Evolutionary conservation across 805 yeast species (phyloP), one percentile per base, ranked within the genome.

Genomic region (Komagataella ulmi): DNA sequence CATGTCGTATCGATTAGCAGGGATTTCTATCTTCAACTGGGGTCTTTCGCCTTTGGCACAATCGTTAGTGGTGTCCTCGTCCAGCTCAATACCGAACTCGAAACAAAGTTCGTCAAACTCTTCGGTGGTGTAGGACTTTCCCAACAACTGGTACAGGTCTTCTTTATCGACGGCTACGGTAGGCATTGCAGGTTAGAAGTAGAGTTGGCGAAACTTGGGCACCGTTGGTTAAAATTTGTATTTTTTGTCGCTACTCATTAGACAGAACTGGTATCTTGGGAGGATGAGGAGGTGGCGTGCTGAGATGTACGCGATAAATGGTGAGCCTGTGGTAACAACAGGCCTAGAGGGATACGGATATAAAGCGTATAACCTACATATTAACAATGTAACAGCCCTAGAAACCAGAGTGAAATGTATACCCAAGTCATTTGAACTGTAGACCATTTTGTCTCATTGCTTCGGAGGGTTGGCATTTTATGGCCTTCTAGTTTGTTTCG

Each of bases 1-100:
- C 90, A 93, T 81, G 67, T 93, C 99, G 65, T 93, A 95, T 75
- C 99, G 85, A 72, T 93, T 93, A 56, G 99, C 99, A 53, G 97
- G 97, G 57, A 95, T 83, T 68, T 93, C 99, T 62, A 93, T 88
- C 72, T 93, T 93, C 61, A 88, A 77, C 69, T 91, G 95, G n/a
- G 99, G 97, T 67, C 96, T 83, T 69, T 88, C 96, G 57, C 80
- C 86, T n/a, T 75, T 73, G 54, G 65, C 69, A 57, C 85, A 83
- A 49, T 78, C 82, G 44, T 85, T 88, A 46, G 95, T 86, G 64
- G 96, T 88, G 67, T 95, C 98, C 71, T 95, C 99, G 67, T 93
- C 99, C 55, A 93, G 78, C 73, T 93, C 99, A 59, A 93, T 82
- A 61, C 99, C 99, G 60, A 90, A 93, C 64, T 91, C 95, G 73